A percentile compares a stretch with the other conserved stretches of the same genome.
phyloP scores from a whole-genome alignment of 2,329 filamentous ascomycete species.

The Cercospora sesami region DNA sequence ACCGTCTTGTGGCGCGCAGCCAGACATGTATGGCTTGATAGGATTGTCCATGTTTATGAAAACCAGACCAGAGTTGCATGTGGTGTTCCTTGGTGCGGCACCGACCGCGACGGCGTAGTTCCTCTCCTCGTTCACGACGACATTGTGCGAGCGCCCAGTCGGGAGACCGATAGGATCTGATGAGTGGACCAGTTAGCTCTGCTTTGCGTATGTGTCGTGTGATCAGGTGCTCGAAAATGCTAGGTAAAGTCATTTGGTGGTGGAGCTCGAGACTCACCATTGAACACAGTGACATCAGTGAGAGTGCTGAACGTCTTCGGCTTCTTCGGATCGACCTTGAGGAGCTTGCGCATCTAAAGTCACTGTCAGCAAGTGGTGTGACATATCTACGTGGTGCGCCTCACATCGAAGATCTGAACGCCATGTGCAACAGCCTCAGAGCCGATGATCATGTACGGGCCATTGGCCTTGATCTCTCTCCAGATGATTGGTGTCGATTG shows the following conservation, averaged over 20 bases:
- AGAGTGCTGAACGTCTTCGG: conserved; percentile 47
- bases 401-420: conserved; percentile 61
- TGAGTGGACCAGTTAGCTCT: not conserved
- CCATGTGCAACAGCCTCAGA: conserved; percentile 54
- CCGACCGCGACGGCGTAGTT: conserved; percentile 50
- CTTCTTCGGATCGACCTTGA: conserved; percentile 47
- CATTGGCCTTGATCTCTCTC: conserved; percentile 54
- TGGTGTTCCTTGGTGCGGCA: conserved; percentile 44
- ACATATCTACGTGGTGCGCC: conserved; percentile 2
- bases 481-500: conserved; percentile 51
- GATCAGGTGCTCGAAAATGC: not conserved
- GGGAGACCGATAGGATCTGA: conserved; percentile 15
- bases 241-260: not conserved
- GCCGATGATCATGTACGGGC: conserved; percentile 48
- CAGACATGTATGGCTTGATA: conserved; percentile 52
- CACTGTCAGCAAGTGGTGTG: conserved; percentile 59
- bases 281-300: conserved; percentile 23
- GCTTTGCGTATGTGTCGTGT: not conserved
- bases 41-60: conserved; percentile 57
- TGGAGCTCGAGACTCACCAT: conserved; percentile 5
- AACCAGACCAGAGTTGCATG: conserved; percentile 53
- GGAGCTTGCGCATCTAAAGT: conserved; percentile 47
- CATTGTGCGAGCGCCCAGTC: conserved; percentile 49
- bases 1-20: conserved; percentile 53
- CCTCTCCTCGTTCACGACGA: conserved; percentile 54